Base-by-base conservation (phyloP, 106 monocot genomes). In the Allium sativum region DNA sequence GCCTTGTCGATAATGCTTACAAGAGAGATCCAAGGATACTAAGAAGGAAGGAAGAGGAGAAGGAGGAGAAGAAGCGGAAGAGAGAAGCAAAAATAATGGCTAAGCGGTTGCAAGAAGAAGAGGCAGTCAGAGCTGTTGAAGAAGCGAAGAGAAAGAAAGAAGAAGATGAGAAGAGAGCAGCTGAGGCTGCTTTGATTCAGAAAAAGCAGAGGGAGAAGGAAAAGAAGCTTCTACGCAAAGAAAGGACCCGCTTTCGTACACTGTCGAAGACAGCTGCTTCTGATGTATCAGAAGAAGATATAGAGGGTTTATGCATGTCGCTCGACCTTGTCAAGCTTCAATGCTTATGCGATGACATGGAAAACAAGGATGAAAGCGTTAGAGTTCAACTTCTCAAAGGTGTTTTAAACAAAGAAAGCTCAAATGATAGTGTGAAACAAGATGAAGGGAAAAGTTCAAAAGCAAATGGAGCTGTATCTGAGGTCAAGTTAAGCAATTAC, bases 171-270 rank as follows among this genome's bases (percentile, higher is more conserved):
- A 85, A 70, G 58, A 77, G 53, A 57, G 82, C 77, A 55, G 85
- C 93, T n/a, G 89, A 89, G 69, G 80, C 73, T 64, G 85, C 85
- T 62, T 62, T 70, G 44, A 83, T 56, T 61, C 80, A 78, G 82
- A 93, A 93, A 68, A 93, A 85, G 62, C 52, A 78, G 42, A 93
- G 83, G 67, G 93, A 93, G 47, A 89, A 78, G 44, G 93, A 93
- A 42, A 93, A 93, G 67, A 93, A 80, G 73, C 78, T 93, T 21
- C 44, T 85, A 14, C 79, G 93, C 16, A 93, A 86, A 72, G 93
- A 85, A 62, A 89, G 75, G 65, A 81, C 70, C 22, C 79, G 93
- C 10, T 65, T 93, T 43, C 85, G 93, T 8, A 17, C 73, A 0
- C 70, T 93, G 9, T 83, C 71, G 61, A 64, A 72, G 45, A 17